These are phyloP conservation scores for Penicillium concentricum DNA, from an alignment of 2,329 filamentous ascomycete species.

Conservation along the genomic window DNA sequence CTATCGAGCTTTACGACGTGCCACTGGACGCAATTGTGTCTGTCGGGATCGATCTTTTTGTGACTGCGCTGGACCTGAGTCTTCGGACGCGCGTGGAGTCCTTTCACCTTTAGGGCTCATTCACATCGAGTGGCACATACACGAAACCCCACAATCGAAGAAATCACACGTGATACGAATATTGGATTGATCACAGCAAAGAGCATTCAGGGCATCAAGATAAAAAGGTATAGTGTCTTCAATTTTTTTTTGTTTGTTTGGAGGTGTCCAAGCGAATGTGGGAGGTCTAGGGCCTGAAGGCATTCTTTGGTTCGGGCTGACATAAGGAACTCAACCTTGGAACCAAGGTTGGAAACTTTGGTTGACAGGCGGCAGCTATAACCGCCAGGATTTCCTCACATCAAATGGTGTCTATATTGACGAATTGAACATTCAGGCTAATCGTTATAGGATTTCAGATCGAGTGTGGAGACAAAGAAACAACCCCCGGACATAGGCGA, in stretches of 20 bases:
- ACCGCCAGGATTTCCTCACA: neutral
- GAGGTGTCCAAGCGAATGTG: neutral
- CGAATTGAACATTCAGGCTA: neutral
- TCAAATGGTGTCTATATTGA: neutral
- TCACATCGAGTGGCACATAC: neutral
- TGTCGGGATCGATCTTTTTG: neutral
- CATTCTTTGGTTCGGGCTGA: slow-evolving; percentile 11
- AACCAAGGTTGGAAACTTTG: neutral
- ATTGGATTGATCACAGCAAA: neutral
- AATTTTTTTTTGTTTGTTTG: neutral
- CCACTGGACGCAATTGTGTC: neutral
- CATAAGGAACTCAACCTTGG: neutral
- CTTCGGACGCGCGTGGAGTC: neutral
- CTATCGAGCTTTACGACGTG: slow-evolving; percentile 2
- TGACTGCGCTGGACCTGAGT: neutral
- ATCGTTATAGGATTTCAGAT: neutral
- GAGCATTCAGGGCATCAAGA: neutral
- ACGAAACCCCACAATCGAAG: neutral
- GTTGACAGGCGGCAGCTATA: slow-evolving; percentile 1
- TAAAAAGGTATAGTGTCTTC: neutral
- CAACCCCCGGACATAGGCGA: slow-evolving; percentile 11
- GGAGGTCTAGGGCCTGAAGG: neutral
- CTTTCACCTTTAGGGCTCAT: neutral
- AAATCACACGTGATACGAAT: neutral
- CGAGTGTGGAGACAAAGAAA: slow-evolving; percentile 5